phyloP scores from a whole-genome alignment of 2,329 filamentous ascomycete species.

The Diplodia corticola region DNA sequence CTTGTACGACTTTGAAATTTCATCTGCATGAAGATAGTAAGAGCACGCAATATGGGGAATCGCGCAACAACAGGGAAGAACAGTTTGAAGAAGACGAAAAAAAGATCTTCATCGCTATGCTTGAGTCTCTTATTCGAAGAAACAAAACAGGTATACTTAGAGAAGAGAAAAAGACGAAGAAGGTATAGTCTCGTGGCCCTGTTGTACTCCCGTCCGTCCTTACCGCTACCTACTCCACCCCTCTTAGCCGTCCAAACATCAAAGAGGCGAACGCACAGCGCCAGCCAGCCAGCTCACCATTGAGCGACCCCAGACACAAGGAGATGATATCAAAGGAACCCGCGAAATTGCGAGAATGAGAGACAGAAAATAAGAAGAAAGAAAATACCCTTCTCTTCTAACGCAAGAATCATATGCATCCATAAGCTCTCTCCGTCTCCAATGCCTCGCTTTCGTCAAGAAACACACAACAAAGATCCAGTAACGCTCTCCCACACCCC shows the following conservation, averaged over 20 bases:
- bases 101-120: not conserved
- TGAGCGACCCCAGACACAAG: not conserved
- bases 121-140: not conserved
- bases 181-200: not conserved
- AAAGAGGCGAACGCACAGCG: not conserved
- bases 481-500: not conserved
- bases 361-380: not conserved
- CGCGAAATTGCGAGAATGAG: not conserved
- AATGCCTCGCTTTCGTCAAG: not conserved
- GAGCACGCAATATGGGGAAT: not conserved
- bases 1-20: not conserved
- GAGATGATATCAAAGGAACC: not conserved
- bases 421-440: not conserved
- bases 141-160: not conserved
- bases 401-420: constrained; percentile 12
- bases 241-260: not conserved
- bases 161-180: not conserved
- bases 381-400: constrained; percentile 1
- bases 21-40: not conserved
- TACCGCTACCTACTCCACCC: not conserved
- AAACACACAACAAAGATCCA: not conserved
- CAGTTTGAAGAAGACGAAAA: not conserved
- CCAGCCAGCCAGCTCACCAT: not conserved
- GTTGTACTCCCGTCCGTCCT: not conserved
- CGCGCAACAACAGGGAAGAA: not conserved